phyloP scores from a whole-genome alignment of 2,329 filamentous ascomycete species.

The Leptographium wingfieldii region DNA sequence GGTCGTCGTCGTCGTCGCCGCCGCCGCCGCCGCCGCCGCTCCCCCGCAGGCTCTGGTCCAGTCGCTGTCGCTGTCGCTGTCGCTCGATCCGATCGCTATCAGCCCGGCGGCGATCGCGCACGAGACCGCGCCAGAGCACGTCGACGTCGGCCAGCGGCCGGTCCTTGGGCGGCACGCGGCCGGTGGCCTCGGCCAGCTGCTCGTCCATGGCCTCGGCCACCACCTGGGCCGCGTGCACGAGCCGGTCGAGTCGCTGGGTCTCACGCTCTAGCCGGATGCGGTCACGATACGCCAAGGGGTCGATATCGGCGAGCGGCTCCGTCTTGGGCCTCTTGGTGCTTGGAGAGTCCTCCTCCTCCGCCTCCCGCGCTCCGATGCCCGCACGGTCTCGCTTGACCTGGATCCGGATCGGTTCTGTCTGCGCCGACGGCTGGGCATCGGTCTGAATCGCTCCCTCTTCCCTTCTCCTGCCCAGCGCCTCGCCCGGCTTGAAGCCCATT shows the following conservation, averaged over 20 bases:
- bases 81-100: slow-evolving; percentile 55
- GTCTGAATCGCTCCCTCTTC: slow-evolving; percentile 7
- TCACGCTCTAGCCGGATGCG: slow-evolving; percentile 59
- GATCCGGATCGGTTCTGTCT: slow-evolving; percentile 61
- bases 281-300: slow-evolving; percentile 62
- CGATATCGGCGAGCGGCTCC: slow-evolving; percentile 22
- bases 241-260: slow-evolving; percentile 52
- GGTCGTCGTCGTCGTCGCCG: slow-evolving; percentile 45
- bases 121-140: slow-evolving; percentile 66
- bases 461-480: slow-evolving; percentile 47
- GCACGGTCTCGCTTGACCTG: slow-evolving; percentile 65
- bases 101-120: slow-evolving; percentile 55
- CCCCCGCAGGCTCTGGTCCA: slow-evolving; percentile 8
- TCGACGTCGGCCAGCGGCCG: slow-evolving; percentile 32
- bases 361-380: slow-evolving; percentile 51
- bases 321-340: slow-evolving; percentile 33
- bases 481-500: slow-evolving; percentile 76
- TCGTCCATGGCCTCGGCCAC: slow-evolving; percentile 66
- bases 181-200: slow-evolving; percentile 22
- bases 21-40: not conserved
- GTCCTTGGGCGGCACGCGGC: not conserved
- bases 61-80: slow-evolving; percentile 41
- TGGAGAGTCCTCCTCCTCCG: slow-evolving; percentile 57
- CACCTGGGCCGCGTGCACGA: slow-evolving; percentile 67
- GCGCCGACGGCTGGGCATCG: not conserved